phyloP scores from a whole-genome alignment of 495 filamentous ascomycete species.

The Hypoxylon intermedium region DNA sequence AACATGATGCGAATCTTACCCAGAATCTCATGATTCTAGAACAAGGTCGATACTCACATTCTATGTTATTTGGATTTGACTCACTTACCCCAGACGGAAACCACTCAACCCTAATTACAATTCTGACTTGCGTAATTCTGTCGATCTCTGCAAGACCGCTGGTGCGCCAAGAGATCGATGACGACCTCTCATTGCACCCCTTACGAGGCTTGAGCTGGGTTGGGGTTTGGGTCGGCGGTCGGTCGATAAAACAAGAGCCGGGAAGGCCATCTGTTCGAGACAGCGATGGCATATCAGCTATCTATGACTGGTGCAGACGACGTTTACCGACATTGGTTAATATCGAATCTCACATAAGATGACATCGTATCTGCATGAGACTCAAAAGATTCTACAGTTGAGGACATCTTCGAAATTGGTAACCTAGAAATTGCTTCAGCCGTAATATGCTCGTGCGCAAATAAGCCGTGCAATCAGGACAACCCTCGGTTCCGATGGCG shows the following conservation, averaged over 20 bases:
- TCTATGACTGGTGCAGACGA: neutral
- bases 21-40: no score
- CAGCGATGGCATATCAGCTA: neutral
- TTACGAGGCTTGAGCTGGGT: constrained; percentile 1
- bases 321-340: constrained; percentile 12
- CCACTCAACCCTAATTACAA: neutral
- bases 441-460: no score
- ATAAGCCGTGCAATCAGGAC: no score
- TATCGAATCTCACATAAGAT: constrained; percentile 32
- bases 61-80: neutral
- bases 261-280: constrained; percentile 8
- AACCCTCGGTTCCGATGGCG: no score
- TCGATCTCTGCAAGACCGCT: constrained; percentile 14
- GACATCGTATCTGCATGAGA: neutral
- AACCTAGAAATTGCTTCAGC: no score
- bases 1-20: no score
- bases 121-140: constrained; percentile 3
- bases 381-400: no score
- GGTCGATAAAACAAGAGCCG: no score
- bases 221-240: neutral
- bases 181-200: constrained; percentile 12
- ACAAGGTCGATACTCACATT: no score
- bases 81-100: neutral
- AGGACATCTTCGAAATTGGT: no score
- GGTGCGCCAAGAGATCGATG: constrained; percentile 26